Evolutionary conservation across 2,329 filamentous ascomycete species (phyloP).

Genomic region (Aspergillus pseudotamarii): DNA sequence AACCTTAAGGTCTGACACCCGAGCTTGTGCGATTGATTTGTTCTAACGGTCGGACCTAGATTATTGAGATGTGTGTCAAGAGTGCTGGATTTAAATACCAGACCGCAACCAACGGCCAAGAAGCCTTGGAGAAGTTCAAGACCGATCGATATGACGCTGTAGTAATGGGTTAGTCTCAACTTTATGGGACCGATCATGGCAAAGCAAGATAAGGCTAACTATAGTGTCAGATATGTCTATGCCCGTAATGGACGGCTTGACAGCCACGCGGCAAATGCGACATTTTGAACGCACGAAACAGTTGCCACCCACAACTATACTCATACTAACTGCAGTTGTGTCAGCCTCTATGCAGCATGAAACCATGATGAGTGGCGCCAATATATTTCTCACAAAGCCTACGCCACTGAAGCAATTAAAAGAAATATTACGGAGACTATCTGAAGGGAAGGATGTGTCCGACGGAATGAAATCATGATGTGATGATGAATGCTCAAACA

Average conservation of each 20-base stretch:
- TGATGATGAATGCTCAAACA: background rate
- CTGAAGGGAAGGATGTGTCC: background rate
- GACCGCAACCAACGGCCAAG: conserved; percentile 20
- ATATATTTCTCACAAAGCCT: conserved; percentile 34
- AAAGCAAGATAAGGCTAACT: background rate
- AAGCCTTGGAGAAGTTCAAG: conserved; percentile 24
- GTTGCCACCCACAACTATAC: conserved; percentile 19
- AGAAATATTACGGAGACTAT: background rate
- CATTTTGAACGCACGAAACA: conserved; percentile 21
- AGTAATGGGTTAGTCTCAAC: conserved; percentile 23
- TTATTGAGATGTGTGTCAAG: conserved; percentile 20
- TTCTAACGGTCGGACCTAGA: conserved; percentile 5
- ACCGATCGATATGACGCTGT: conserved; percentile 8
- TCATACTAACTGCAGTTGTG: conserved; percentile 30
- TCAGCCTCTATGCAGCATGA: conserved; percentile 31
- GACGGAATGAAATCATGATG: background rate
- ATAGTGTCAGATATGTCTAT: conserved; percentile 33
- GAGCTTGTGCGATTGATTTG: background rate
- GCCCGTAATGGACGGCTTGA: conserved; percentile 38
- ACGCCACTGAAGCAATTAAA: conserved; percentile 26
- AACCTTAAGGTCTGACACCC: conserved; percentile 34
- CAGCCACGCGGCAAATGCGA: conserved; percentile 31
- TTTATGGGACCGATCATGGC: background rate
- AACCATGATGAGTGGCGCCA: conserved; percentile 28
- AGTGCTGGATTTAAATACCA: conserved; percentile 17